Evolutionary conservation across 495 filamentous ascomycete genomes (phyloP).

Genomic region (Penicillium antarcticum): DNA sequence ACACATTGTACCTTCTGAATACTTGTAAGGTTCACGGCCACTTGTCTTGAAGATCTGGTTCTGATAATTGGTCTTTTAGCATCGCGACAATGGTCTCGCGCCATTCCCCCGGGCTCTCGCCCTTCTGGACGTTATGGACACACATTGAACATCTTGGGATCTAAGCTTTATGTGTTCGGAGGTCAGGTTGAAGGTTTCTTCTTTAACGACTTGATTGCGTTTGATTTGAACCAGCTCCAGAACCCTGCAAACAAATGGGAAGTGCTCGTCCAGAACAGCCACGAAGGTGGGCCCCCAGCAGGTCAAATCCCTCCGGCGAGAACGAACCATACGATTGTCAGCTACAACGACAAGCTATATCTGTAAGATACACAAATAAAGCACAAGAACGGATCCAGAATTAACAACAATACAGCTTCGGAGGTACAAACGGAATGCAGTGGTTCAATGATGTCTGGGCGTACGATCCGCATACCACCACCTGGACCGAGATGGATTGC

Average conservation of each 20-base stretch:
- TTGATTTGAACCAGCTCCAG: conserved; percentile 92
- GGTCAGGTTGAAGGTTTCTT: conserved; percentile 97
- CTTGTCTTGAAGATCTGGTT: conserved; percentile 4
- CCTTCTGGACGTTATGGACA: conserved; percentile 94
- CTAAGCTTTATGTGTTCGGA: conserved; percentile 95
- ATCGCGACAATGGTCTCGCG: conserved; percentile 95
- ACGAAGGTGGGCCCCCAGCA: conserved; percentile 60
- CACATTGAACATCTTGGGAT: conserved; percentile 91
- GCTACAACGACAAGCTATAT: conserved; percentile 90
- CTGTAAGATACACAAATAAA: conserved; percentile 64
- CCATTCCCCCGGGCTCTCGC: conserved; percentile 75
- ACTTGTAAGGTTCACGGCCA: conserved; percentile 67
- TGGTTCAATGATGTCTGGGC: conserved; percentile 99
- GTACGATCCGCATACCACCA: conserved; percentile 78
- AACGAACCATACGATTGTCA: conserved; percentile 93
- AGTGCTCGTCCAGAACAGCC: conserved; percentile 73
- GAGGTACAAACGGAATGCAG: conserved; percentile 86
- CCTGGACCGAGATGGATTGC: conserved; percentile 86
- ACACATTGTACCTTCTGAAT: conserved; percentile 94
- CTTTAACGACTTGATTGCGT: conserved; percentile 96
- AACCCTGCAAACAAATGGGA: conserved; percentile 90
- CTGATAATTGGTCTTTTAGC: conserved; percentile 47
- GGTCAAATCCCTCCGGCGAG: conserved; percentile 81
- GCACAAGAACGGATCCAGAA: too few species aligned
- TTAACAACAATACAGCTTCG: conserved; percentile 60